Base-by-base conservation (phyloP, 345 rosid species). In the Eucalyptus regnans region DNA sequence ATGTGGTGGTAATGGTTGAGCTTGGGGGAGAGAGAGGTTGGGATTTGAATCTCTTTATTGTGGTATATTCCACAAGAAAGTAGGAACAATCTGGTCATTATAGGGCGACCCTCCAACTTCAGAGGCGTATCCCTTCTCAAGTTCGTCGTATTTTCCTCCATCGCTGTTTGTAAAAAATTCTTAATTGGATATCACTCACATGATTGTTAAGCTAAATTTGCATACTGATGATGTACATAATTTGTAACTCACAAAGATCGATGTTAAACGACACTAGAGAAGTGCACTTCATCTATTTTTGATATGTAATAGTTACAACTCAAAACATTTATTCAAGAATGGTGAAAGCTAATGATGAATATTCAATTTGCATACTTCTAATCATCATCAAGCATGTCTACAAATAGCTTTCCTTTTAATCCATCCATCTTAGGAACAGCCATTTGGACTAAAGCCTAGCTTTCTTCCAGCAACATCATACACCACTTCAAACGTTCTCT, bases 401-500 rank as follows among this genome's bases (percentile, higher is more conserved):
- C 22, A 33, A 33, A 0, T 17, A 33, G 0, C 81, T 8, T 71
- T 71, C 43, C 1, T 71, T 33, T 1, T 71, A 33, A 16, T 37
- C 81, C 23, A 71, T 33, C 16, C 66, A 33, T 33, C 80, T 86
- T 54, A 88, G 23, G 62, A 43, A 50, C 92, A 89, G 17, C 92
- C 90, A 11, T 66, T 87, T 5, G 90, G 58, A 48, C 66, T 71
- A 79, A 91, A 89, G 12, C 92, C 91, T 12, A 89, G 86, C 88
- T 64, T 89, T n/a, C 86, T 66, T 60, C 52, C 88, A 14, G 50
- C 89, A 31, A 37, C 86, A 80, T 91, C 89, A 41, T 91, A 91
- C 5, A 91, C 91, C 14, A 91, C 91, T 33, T 91, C 89, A 7
- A 87, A 62, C 12, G 89, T 88, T 31, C 52, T 52, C 90, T 90